phyloP scores from a whole-genome alignment of 2,329 filamentous ascomycete genomes.

The Paecilomyces sp. region DNA sequence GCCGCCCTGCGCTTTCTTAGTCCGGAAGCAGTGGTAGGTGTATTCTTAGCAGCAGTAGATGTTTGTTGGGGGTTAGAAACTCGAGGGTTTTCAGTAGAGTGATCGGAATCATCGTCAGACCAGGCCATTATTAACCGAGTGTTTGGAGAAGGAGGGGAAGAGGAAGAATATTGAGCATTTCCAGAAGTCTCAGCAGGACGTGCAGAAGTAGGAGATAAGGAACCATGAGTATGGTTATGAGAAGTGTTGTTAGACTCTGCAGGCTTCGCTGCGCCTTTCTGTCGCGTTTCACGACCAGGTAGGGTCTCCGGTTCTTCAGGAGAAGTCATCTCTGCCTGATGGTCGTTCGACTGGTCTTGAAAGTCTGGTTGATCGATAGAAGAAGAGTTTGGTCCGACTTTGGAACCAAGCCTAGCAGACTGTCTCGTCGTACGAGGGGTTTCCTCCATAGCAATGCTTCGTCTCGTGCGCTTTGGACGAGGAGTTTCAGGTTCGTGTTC shows the following conservation, averaged over 20 bases:
- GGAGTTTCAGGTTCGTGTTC: conserved; percentile 20
- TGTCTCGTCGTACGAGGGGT: conserved; percentile 26
- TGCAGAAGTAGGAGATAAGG: not conserved
- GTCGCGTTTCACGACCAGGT: not conserved
- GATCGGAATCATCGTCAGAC: not conserved
- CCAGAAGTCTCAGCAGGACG: not conserved
- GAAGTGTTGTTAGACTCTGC: not conserved
- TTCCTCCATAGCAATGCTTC: conserved; percentile 20
- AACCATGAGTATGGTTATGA: not conserved
- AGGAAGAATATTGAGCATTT: not conserved
- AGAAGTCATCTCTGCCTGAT: not conserved
- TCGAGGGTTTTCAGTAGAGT: not conserved
- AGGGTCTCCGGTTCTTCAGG: not conserved
- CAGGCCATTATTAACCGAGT: too few species aligned
- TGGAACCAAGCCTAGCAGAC: conserved; percentile 22
- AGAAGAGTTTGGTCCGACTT: conserved; percentile 12
- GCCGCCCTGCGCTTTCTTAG: conserved; percentile 5
- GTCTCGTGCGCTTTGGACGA: conserved; percentile 24
- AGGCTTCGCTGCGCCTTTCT: not conserved
- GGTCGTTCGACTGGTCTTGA: conserved; percentile 1
- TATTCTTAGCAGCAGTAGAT: not conserved
- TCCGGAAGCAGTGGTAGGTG: not conserved
- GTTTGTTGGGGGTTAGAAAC: not conserved
- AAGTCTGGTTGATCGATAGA: conserved; percentile 1
- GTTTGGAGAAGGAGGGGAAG: not conserved